Conservation (phyloP, 2,329 filamentous ascomycete species). For the Didymella pomorum region DNA sequence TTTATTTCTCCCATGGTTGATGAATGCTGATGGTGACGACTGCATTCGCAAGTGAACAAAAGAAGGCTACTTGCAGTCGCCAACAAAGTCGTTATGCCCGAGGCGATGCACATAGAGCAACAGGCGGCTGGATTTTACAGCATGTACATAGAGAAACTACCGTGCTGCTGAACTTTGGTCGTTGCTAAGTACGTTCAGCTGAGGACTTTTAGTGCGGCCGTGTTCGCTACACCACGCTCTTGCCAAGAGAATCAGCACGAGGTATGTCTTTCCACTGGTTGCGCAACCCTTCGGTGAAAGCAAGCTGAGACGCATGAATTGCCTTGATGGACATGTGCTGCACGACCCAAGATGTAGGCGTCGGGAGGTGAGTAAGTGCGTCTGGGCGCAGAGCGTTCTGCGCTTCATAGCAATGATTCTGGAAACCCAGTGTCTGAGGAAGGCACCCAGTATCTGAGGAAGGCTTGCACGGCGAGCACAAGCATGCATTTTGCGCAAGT, state of each 20-base stretch:
- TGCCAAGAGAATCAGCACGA: neutral
- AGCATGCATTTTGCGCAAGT: too few relatives aligned
- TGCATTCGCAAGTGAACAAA: neutral
- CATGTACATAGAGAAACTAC: slow-evolving; percentile 1
- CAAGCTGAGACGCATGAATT: neutral
- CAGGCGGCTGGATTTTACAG: neutral
- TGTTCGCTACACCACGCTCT: slow-evolving; percentile 5
- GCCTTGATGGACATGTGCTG: neutral
- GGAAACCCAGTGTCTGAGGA: too few relatives aligned
- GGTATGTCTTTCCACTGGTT: neutral
- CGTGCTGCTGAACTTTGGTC: neutral
- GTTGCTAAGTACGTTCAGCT: neutral
- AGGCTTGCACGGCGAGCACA: too few relatives aligned
- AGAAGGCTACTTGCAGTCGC: neutral
- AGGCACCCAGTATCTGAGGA: too few relatives aligned
- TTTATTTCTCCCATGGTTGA: slow-evolving; percentile 1
- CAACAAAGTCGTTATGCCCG: neutral
- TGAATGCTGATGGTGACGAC: neutral
- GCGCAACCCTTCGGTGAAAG: neutral
- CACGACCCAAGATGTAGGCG: neutral
- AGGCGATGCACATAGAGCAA: neutral
- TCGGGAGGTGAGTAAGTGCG: neutral
- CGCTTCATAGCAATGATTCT: neutral
- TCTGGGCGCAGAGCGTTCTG: neutral
- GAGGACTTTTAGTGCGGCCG: neutral